phyloP scores from a whole-genome alignment of 495 filamentous ascomycete genomes.

The Talaromyces adpressus region DNA sequence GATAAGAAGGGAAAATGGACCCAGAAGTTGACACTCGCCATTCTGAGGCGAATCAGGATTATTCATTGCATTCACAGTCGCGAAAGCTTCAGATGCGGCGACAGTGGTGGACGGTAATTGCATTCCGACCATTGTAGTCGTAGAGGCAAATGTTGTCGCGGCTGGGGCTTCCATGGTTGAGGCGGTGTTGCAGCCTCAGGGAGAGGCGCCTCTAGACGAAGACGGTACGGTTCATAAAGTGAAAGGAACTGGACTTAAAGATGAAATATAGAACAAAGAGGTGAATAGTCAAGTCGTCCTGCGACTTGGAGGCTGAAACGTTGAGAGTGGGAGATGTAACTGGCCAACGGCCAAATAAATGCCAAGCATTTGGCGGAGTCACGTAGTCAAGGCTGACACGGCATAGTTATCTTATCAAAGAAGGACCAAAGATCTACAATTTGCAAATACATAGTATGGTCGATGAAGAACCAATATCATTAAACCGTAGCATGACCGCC shows the following conservation, averaged over 20 bases:
- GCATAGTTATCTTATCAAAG: background rate
- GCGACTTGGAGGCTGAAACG: background rate
- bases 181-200: background rate
- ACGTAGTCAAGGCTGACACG: background rate
- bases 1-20: slow-evolving; percentile 80
- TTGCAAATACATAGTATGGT: background rate
- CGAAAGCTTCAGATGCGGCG: background rate
- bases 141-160: background rate
- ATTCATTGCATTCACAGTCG: background rate
- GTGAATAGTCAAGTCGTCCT: background rate
- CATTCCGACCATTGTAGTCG: background rate
- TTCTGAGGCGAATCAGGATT: slow-evolving; percentile 29
- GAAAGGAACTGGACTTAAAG: background rate
- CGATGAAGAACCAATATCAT: background rate
- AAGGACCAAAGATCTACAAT: background rate
- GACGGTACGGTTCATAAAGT: background rate
- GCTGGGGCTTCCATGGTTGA: slow-evolving; percentile 3
- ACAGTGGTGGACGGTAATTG: slow-evolving; percentile 11
- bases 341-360: background rate
- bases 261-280: background rate
- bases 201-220: background rate
- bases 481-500: background rate
- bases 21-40: slow-evolving; percentile 76
- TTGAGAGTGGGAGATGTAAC: background rate
- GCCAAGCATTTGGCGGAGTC: background rate